Conservation (phyloP, 306 rosid genomes). For the Canavalia ensiformis region DNA sequence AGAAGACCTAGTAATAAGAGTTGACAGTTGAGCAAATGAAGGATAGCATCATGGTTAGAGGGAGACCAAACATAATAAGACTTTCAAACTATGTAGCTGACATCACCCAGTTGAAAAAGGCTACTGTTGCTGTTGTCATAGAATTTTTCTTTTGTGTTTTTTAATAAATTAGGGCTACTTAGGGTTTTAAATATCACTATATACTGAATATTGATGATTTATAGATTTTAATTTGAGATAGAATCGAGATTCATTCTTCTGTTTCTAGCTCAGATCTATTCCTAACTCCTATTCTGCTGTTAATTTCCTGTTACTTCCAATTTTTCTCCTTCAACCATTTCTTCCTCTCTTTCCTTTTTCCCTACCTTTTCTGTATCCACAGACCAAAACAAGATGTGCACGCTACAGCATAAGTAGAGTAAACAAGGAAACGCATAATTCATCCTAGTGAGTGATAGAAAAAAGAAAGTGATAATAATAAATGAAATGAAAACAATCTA, state of each 20-base stretch:
- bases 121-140: not conserved
- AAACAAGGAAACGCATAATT: constrained; percentile 31
- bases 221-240: not conserved
- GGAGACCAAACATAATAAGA: too few species aligned
- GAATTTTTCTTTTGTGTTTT: too few species aligned
- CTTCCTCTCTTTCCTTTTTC: constrained; percentile 1
- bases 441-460: not conserved
- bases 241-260: constrained; percentile 20
- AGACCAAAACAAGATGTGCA: constrained; percentile 28
- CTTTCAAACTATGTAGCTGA: not conserved
- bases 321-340: constrained; percentile 18
- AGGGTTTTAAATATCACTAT: not conserved
- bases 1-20: not conserved
- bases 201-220: not conserved
- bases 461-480: not conserved
- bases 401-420: constrained; percentile 6
- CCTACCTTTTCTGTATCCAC: not conserved
- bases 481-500: constrained; percentile 23
- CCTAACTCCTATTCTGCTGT: constrained; percentile 11
- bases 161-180: too few species aligned
- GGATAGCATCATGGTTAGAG: too few species aligned
- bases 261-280: constrained; percentile 17
- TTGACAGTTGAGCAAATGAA: not conserved
- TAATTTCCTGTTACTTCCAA: not conserved
- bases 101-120: not conserved